A percentile compares a stretch with the other conserved stretches of the same genome.
Conservation (phyloP, 441 rosid genomes). For the Pelargonium australe region DNA sequence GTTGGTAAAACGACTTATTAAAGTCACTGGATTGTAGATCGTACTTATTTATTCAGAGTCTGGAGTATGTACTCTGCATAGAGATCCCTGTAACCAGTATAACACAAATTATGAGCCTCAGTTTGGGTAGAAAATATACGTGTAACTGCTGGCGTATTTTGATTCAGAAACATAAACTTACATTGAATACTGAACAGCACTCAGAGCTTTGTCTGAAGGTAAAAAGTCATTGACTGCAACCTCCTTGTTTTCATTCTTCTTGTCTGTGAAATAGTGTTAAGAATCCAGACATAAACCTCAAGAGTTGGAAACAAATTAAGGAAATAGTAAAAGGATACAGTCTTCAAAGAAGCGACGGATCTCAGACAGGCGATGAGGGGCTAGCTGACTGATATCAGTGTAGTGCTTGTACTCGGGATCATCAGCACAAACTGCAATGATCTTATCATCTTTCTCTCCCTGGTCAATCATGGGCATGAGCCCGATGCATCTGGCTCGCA, state of each 20-base stretch:
- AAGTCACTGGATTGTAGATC: neutral
- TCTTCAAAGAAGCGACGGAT: slow-evolving; percentile 97
- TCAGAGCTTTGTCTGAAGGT: slow-evolving; percentile 65
- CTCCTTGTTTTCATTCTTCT: slow-evolving; percentile 96
- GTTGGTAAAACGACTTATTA: neutral
- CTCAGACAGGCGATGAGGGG: slow-evolving; percentile 96
- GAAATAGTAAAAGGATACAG: slow-evolving; percentile 57
- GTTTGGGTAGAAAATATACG: too few species aligned
- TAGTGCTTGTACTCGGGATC: slow-evolving; percentile 96
- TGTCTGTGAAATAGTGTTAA: slow-evolving; percentile 42
- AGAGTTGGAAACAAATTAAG: slow-evolving; percentile 23
- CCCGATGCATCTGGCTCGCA: slow-evolving; percentile 94
- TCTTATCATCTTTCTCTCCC: slow-evolving; percentile 98
- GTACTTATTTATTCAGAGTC: neutral
- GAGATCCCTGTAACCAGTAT: slow-evolving; percentile 61
- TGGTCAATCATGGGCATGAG: slow-evolving; percentile 96
- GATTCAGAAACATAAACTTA: slow-evolving; percentile 27
- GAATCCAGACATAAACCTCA: neutral
- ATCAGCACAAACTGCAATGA: slow-evolving; percentile 96
- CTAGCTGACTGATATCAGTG: slow-evolving; percentile 83
- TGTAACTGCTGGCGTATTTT: too few species aligned
- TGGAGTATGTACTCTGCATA: slow-evolving; percentile 36
- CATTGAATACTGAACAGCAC: slow-evolving; percentile 85
- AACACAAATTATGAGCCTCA: neutral
- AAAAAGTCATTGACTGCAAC: slow-evolving; percentile 85